A percentile compares a stretch with the other conserved stretches of the same genome.
These are phyloP conservation scores for Linnemannia exigua DNA, from an alignment of 192 early-diverging fungal species.

Conservation along the genomic window DNA sequence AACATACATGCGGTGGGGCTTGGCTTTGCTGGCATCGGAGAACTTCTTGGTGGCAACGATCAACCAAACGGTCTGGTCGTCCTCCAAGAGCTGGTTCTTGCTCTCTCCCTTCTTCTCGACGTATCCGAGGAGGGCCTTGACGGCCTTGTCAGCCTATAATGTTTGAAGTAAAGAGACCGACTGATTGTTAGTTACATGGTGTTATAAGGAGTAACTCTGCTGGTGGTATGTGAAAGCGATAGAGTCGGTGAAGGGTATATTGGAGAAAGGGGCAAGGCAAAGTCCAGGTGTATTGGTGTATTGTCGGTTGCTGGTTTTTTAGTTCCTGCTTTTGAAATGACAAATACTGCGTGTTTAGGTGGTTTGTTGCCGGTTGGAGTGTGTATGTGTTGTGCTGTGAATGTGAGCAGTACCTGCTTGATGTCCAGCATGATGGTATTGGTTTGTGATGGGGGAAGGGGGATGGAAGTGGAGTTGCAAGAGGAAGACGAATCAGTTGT, in stretches of 20 bases:
- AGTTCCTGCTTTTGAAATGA: neutral
- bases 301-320: neutral
- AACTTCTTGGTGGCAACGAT: conserved; percentile 80
- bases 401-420: conserved; percentile 26
- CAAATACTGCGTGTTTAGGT: neutral
- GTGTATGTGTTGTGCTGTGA: neutral
- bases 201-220: neutral
- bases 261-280: neutral
- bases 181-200: neutral
- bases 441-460: conserved; percentile 2
- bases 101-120: conserved; percentile 56
- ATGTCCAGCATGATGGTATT: conserved; percentile 31
- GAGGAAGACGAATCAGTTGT: conserved; percentile 1
- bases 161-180: neutral
- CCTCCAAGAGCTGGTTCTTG: conserved; percentile 66
- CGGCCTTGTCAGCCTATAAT: conserved; percentile 68
- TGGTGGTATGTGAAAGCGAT: neutral
- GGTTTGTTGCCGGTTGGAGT: neutral
- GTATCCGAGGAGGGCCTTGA: conserved; percentile 67
- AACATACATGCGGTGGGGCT: conserved; percentile 78
- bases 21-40: conserved; percentile 68
- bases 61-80: conserved; percentile 69
- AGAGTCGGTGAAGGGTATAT: no score
- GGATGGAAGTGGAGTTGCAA: neutral
- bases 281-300: neutral